Base-by-base conservation (phyloP, 345 rosid genomes). In the Hirschfeldia incana region DNA sequence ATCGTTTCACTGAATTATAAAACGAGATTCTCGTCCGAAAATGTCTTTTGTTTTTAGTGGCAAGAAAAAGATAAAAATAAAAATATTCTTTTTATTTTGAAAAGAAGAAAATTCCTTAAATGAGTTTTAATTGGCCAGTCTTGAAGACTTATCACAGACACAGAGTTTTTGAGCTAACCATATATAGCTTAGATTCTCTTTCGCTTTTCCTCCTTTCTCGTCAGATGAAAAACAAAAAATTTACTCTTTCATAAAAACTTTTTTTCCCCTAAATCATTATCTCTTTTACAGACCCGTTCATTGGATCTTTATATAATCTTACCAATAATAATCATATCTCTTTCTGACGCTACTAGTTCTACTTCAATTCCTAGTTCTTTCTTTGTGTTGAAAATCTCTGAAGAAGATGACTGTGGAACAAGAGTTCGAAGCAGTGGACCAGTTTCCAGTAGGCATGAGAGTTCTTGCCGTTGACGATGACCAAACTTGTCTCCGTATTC, bases 391-490 rank as follows among this genome's bases (percentile, higher is more conserved):
- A 59, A 63, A 32, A 72, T 21, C n/a, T 75, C 17, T 8, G 36
- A 36, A n/a, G 36, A 36, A n/a, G 59, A 91, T 91, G 94, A 84
- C 82, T 59, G 83, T 89, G 6, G 89, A 84, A 60, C 87, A 85
- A 37, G 75, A 79, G 37, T 71, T 70, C 32, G 90, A 79, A 55
- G 67, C 66, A 2, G 36, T 13, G n/a, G 90, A 90, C 72, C 88
- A 80, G 87, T 92, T 92, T 78, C 97, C 97, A 0, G 37, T 83
- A 16, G 97, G 94, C 37, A 84, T 92, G 90, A 84, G 97, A 73
- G 93, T 92, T 76, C 84, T 92, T 82, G 97, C 93, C 9, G 93
- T 90, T 53, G 97, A 92, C 60, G 94, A 92, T 44, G 93, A 90
- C 81, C 91, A 87, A 2, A 88, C 92, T 65, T 90, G 93, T 73